These are phyloP conservation scores for Leucosporidium scottii DNA, from an alignment of 768 basidiomycete species.

Conservation along the genomic window DNA sequence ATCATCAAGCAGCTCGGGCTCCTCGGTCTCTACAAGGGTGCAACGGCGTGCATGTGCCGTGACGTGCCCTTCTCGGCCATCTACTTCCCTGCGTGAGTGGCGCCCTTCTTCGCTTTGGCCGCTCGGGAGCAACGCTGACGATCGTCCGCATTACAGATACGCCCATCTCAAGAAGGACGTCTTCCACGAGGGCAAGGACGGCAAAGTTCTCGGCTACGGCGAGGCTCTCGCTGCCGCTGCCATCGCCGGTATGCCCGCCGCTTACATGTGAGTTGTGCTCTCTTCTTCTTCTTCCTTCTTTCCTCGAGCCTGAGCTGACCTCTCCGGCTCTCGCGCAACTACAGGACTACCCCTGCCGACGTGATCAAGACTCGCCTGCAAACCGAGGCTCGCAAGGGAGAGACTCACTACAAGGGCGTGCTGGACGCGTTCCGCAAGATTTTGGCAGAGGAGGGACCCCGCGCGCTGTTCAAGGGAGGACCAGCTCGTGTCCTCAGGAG, in stretches of 20 bases:
- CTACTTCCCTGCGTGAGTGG: conserved; percentile 48
- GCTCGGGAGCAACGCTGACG: neutral
- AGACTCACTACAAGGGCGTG: conserved; percentile 85
- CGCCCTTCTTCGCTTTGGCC: neutral
- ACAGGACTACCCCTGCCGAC: conserved; percentile 50
- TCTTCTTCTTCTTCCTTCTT: neutral
- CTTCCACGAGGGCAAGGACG: conserved; percentile 91
- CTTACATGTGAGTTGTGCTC: conserved; percentile 45
- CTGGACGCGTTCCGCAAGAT: conserved; percentile 85
- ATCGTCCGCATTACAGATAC: conserved; percentile 2
- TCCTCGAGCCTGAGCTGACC: neutral
- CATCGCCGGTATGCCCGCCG: conserved; percentile 93
- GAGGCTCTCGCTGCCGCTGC: conserved; percentile 80
- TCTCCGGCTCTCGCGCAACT: neutral
- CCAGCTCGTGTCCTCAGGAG: conserved; percentile 77
- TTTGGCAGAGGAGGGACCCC: conserved; percentile 79
- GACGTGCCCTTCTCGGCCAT: conserved; percentile 86
- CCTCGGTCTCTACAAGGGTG: conserved; percentile 85
- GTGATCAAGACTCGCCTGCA: conserved; percentile 97
- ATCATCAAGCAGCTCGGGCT: conserved; percentile 89
- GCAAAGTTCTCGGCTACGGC: conserved; percentile 81
- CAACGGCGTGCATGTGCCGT: conserved; percentile 81
- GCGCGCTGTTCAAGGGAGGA: conserved; percentile 85
- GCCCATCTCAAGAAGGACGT: conserved; percentile 70
- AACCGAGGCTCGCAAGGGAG: conserved; percentile 81